Base-by-base conservation (phyloP, 2,329 filamentous ascomycete species). In the Hypocreales sp. region DNA sequence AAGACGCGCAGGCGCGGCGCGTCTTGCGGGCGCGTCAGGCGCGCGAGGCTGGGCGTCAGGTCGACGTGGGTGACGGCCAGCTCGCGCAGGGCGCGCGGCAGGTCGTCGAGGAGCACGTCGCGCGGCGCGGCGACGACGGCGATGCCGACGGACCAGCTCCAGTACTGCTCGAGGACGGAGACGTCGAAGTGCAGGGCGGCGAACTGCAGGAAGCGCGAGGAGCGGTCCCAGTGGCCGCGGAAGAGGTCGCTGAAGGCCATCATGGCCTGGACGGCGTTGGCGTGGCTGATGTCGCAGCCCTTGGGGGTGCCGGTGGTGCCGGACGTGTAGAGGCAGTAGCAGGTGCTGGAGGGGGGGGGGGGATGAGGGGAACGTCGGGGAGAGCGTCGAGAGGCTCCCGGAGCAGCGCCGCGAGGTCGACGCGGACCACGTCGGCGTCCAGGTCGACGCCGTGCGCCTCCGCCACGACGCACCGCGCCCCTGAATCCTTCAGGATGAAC, bases 131-230 rank as follows among this genome's bases (percentile, higher is more conserved):
- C 75, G 2, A 87, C 78, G 1, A 94, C 67, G 4, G 79, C 76
- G 15, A 94, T 84, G 2, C 84, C 84, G 1, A 90, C 79, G 16
- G 78, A 83, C 86, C 86, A 94, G 31, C 77, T 90, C 83, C 83
- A 94, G 47, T 87, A 94, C 42, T 93, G 86, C 45, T 94, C 86
- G 1, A 94, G 62, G 0, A 94, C 79, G 2, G 81, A 90, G 4
- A 94, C 86, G 41, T 94, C 87, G 34, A 94, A 94, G 48, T 93
- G 87, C 31, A 93, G 82, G 0, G 83, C 86, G 2, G 87, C 87
- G 44, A 94, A 94, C 44, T 94, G 87, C 1, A 94, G 60, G 77
- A 83, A 94, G 31, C 79, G 71, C 0, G 84, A 92, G 0, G 66
- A 46, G 0, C 60, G 41, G 22, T 78, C 64, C 80, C 83, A 92